A percentile compares a stretch with the other conserved stretches of the same genome.
phyloP scores from a whole-genome alignment of 1,284 basidiomycete genomes.

The Binderoboletus segoi region DNA sequence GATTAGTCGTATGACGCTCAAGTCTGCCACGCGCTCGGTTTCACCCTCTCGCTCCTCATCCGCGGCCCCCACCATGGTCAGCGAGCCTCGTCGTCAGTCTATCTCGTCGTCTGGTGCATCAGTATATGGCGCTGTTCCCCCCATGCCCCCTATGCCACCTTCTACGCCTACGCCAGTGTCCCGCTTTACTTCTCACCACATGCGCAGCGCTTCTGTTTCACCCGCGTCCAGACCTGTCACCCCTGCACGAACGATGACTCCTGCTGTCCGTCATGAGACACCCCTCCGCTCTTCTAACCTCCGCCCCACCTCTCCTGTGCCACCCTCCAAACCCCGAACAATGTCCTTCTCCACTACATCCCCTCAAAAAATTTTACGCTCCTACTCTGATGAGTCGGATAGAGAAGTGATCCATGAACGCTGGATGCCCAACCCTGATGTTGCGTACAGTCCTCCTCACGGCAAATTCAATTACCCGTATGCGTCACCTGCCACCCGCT shows the following conservation, averaged over 20 bases:
- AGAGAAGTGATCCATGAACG: constrained; percentile 49
- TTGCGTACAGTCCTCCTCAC: constrained; percentile 36
- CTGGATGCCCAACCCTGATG: constrained; percentile 49
- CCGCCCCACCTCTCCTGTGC: constrained; percentile 42
- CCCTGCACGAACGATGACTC: constrained; percentile 41
- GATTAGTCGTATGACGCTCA: constrained; percentile 52
- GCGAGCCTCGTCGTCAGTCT: constrained; percentile 33
- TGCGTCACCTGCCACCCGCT: constrained; percentile 30
- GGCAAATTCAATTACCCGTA: constrained; percentile 36
- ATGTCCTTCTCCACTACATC: constrained; percentile 44
- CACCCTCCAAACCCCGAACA: constrained; percentile 47
- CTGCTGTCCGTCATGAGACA: constrained; percentile 39
- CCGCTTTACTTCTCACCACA: constrained; percentile 51
- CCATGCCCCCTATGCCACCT: constrained; percentile 33
- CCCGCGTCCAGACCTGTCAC: constrained; percentile 51
- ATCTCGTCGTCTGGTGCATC: constrained; percentile 40
- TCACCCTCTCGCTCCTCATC: constrained; percentile 25
- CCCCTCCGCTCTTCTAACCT: constrained; percentile 36
- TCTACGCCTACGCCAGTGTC: constrained; percentile 44
- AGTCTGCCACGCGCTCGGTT: constrained; percentile 43
- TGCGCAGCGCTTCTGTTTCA: constrained; percentile 46
- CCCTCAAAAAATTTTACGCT: constrained; percentile 50
- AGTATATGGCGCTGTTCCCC: constrained; percentile 35
- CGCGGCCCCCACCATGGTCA: constrained; percentile 21
- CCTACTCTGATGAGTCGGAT: constrained; percentile 54